Evolutionary conservation across 345 rosid genomes (phyloP), one percentile per base, ranked within the genome.

Genomic region (Mangifera indica): DNA sequence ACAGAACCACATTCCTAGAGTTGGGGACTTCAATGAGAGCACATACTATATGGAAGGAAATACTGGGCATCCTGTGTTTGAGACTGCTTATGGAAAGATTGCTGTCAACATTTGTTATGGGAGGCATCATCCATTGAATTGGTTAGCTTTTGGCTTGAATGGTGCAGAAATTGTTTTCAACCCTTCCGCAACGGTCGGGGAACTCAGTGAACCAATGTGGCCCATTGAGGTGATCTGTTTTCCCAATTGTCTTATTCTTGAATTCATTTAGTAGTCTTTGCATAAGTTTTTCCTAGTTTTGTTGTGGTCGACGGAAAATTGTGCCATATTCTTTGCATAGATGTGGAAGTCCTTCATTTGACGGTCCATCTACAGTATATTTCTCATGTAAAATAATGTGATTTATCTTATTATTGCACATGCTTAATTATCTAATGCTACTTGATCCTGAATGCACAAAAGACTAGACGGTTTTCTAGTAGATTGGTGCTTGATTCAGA

Each of bases 131-230:
- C 98, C 98, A 26, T 69, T 92, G 80, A 92, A 94, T 73, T 94
- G 98, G 99, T 74, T 90, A 76, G 99, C 96, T 66, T 94, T 94
- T 83, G 99, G 96, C 77, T 79, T 94, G 76, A 90, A 94, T 82
- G 98, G 97, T 76, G 99, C 99, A 0, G 98, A 92, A 86, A 94
- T 94, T 76, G 99, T 94, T 66, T 94, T 94, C 82, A 94, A 94
- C 78, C 98, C 99, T 81, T 92, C 99, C 32, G 99, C 99, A 24
- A 94, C 99, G 20, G 99, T 92, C 26, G 99, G 98, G 78, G 91
- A 81, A 84, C 97, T 94, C 69, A 92, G 98, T 63, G 96, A 94
- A 85, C 99, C 99, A 66, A 92, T 94, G 99, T 94, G 99, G 99
- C 96, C 99, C 21, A 82, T 94, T 58, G 99, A 94, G 97, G 98